Conservation (phyloP, 345 rosid species). For the Hibiscus trionum region DNA sequence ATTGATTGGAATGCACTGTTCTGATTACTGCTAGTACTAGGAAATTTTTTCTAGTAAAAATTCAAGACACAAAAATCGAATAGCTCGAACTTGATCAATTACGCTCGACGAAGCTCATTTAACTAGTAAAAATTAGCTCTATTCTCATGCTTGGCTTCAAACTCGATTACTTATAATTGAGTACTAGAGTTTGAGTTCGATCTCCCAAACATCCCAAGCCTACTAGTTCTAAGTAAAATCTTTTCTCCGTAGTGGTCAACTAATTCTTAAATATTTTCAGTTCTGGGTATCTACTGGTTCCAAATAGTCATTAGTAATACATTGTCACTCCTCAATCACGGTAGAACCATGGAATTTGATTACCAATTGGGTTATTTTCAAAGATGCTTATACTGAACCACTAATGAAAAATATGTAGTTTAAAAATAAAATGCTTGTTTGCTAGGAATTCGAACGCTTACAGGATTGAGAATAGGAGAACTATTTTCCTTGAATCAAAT, state of each 20-base stretch:
- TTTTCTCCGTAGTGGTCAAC: background rate
- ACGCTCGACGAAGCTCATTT: background rate
- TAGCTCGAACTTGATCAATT: background rate
- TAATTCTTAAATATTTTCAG: background rate
- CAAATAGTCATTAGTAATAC: background rate
- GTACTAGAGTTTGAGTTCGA: background rate
- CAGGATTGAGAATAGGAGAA: constrained; percentile 77
- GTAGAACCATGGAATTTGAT: background rate
- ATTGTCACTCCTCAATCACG: background rate
- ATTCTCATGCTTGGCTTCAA: background rate
- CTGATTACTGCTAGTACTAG: background rate
- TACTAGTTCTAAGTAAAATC: background rate
- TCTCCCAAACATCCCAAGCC: background rate
- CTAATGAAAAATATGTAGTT: background rate
- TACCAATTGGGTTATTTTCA: background rate
- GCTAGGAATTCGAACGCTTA: constrained; percentile 32
- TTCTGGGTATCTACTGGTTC: background rate
- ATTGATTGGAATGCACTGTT: background rate
- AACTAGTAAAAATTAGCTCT: background rate
- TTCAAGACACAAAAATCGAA: background rate
- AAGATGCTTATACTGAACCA: background rate
- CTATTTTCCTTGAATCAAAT: constrained; percentile 79
- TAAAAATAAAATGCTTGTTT: background rate
- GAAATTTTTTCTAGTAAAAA: background rate
- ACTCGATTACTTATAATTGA: background rate